Evolutionary conservation across 1,284 basidiomycete species (phyloP).

Genomic region (Leccinum pachyderme): DNA sequence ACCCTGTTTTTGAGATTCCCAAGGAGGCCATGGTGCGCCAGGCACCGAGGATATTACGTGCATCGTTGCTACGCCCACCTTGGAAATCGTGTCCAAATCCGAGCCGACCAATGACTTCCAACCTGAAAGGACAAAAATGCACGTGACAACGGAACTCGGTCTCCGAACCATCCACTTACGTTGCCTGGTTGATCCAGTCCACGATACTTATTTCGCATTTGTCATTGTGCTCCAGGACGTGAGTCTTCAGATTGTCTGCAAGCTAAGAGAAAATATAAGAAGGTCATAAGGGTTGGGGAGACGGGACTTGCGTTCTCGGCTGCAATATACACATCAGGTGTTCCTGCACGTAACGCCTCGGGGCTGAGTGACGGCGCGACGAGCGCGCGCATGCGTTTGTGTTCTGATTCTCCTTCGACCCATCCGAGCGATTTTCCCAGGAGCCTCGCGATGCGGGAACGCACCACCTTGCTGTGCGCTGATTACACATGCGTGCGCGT

Average conservation of each 20-base stretch:
- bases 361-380: conserved; percentile 6
- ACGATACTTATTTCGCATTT: conserved; percentile 7
- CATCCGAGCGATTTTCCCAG: conserved; percentile 8
- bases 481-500: neutral
- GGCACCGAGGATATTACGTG: conserved; percentile 4
- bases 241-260: conserved; percentile 4
- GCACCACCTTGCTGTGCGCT: conserved; percentile 6
- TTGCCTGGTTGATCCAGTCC: conserved; percentile 10
- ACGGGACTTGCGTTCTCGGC: conserved; percentile 4
- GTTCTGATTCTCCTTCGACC: conserved; percentile 11
- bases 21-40: conserved; percentile 8
- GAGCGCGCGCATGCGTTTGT: conserved; percentile 10
- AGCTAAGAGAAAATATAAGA: neutral
- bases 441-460: conserved; percentile 5
- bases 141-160: neutral
- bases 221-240: conserved; percentile 2
- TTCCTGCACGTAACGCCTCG: conserved; percentile 6
- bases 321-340: conserved; percentile 7
- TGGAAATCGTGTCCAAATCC: conserved; percentile 11
- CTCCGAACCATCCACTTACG: neutral
- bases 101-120: conserved; percentile 8
- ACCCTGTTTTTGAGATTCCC: conserved; percentile 1
- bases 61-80: conserved; percentile 5
- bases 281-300: neutral
- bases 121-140: neutral